A percentile compares a stretch with the other conserved stretches of the same genome.
Conservation (phyloP, 2,329 filamentous ascomycete species). For the Aspergillus unguis region DNA sequence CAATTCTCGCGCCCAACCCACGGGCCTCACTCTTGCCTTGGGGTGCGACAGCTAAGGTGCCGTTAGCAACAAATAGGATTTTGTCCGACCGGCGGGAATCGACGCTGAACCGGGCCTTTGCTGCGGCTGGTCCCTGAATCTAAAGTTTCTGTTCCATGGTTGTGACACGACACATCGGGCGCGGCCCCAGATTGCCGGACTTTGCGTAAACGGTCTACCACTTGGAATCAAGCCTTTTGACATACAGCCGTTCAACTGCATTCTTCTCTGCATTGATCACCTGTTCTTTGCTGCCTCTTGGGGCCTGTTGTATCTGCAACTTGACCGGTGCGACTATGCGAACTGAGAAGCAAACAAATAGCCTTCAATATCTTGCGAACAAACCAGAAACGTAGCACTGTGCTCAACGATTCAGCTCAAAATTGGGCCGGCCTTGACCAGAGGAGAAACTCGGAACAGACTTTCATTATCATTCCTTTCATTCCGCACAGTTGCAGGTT, state of each 20-base stretch:
- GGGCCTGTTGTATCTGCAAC: constrained; percentile 12
- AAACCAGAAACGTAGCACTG: neutral
- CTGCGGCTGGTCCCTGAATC: constrained; percentile 13
- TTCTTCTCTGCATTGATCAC: constrained; percentile 21
- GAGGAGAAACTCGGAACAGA: neutral
- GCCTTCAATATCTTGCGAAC: neutral
- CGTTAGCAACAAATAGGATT: constrained; percentile 19
- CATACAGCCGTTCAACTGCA: constrained; percentile 21
- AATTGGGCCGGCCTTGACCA: neutral
- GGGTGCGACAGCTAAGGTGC: constrained; percentile 9
- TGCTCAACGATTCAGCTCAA: neutral
- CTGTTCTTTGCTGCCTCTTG: constrained; percentile 15
- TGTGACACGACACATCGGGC: constrained; percentile 19
- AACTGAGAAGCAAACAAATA: constrained; percentile 2
- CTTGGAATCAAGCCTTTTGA: constrained; percentile 14
- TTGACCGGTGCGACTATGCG: neutral
- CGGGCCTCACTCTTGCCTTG: constrained; percentile 21
- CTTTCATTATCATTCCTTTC: neutral
- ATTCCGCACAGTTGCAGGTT: neutral
- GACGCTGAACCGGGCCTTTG: neutral
- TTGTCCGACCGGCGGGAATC: constrained; percentile 14
- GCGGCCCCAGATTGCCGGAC: constrained; percentile 17
- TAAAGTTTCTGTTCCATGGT: constrained; percentile 13
- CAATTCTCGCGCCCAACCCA: neutral
- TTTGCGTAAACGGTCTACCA: constrained; percentile 15